These are phyloP conservation scores for Immersiporthe knoxdaviesiana DNA, from an alignment of 2,329 filamentous ascomycete species.

Conservation along the genomic window DNA sequence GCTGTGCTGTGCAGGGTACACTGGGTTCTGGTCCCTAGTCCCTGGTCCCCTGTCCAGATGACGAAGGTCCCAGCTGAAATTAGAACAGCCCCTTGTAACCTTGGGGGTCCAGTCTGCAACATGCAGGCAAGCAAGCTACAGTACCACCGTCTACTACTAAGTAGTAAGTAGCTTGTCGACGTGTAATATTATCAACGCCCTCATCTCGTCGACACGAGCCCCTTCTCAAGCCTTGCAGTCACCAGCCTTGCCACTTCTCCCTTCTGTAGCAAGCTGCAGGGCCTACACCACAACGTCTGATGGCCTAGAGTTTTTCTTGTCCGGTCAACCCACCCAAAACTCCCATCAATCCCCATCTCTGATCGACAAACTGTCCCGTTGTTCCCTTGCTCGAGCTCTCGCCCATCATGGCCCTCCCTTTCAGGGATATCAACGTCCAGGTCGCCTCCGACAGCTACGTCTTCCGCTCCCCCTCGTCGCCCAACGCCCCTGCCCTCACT, in stretches of 20 bases:
- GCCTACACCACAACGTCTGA: background rate
- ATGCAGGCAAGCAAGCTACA: slow-evolving; percentile 13
- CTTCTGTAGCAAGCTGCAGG: background rate
- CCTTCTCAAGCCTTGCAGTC: background rate
- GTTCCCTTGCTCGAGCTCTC: slow-evolving; percentile 15
- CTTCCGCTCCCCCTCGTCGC: slow-evolving; percentile 93
- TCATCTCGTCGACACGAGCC: slow-evolving; percentile 4
- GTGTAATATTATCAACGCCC: background rate
- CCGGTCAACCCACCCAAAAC: background rate
- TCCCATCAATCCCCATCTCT: background rate
- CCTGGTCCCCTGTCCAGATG: slow-evolving; percentile 17
- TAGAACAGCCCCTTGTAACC: slow-evolving; percentile 26
- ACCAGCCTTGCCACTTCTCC: slow-evolving; percentile 2
- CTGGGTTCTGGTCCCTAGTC: background rate
- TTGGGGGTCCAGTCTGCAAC: slow-evolving; percentile 14
- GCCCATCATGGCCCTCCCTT: slow-evolving; percentile 61
- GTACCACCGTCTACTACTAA: too few relatives aligned
- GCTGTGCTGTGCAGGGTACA: background rate
- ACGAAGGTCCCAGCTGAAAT: slow-evolving; percentile 28
- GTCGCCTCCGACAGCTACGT: slow-evolving; percentile 90
- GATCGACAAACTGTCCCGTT: slow-evolving; percentile 14
- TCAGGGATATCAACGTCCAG: slow-evolving; percentile 96
- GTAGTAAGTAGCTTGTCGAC: slow-evolving; percentile 1
- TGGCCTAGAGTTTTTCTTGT: background rate
- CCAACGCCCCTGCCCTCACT: slow-evolving; percentile 82